Conservation (phyloP, 768 basidiomycete species). For the Amanita rimosa region DNA sequence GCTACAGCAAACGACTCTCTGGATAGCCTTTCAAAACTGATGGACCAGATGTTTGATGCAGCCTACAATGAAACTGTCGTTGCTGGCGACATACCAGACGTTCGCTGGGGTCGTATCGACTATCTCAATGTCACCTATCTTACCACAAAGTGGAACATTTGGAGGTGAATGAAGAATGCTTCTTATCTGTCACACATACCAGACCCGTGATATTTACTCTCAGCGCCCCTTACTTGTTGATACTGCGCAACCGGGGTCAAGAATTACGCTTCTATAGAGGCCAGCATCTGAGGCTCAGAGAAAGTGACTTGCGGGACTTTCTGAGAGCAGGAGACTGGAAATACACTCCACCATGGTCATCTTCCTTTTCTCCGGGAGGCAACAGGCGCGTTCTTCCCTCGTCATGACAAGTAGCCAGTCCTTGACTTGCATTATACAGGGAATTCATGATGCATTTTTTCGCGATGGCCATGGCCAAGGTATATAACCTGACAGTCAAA, state of each 20-base stretch:
- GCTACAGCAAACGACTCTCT: conserved; percentile 50
- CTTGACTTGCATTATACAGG: conserved; percentile 23
- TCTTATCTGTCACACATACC: not conserved
- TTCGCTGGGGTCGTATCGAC: conserved; percentile 81
- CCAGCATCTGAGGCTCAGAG: conserved; percentile 45
- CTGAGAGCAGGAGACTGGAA: conserved; percentile 55
- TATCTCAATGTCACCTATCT: conserved; percentile 75
- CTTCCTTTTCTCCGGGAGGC: conserved; percentile 67
- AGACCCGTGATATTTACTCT: conserved; percentile 1
- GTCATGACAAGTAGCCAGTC: not conserved
- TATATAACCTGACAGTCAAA: conserved; percentile 39
- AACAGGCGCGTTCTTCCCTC: conserved; percentile 35
- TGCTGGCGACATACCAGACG: conserved; percentile 52
- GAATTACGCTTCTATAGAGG: conserved; percentile 75
- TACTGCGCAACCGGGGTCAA: conserved; percentile 60
- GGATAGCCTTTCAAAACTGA: conserved; percentile 56
- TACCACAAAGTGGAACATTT: conserved; percentile 80
- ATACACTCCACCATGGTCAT: conserved; percentile 54
- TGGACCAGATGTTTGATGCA: conserved; percentile 66
- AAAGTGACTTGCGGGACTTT: conserved; percentile 53
- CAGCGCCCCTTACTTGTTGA: conserved; percentile 70
- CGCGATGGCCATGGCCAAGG: conserved; percentile 33
- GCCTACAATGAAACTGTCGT: conserved; percentile 55
- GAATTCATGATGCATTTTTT: conserved; percentile 58
- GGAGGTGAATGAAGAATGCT: conserved; percentile 47